Percentiles rank a stretch among this genome's conserved stretches.
phyloP scores from a whole-genome alignment of 257 asterid genomes.

The Fraxinus americana region DNA sequence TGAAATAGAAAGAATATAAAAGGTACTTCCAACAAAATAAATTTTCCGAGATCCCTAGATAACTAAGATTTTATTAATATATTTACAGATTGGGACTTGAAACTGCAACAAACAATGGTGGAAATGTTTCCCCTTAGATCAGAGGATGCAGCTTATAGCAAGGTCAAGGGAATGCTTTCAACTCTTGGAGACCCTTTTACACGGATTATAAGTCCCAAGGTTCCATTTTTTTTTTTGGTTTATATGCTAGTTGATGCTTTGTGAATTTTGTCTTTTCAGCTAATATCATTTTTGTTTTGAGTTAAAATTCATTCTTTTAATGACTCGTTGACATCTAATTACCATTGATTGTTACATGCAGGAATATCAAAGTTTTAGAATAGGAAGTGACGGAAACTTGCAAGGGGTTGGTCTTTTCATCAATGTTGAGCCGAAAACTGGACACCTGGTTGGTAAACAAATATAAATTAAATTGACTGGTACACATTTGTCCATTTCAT shows the following conservation, averaged over 20 bases:
- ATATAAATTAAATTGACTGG: slow-evolving; percentile 8
- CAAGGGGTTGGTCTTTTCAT: slow-evolving; percentile 95
- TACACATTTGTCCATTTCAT: no score
- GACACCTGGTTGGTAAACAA: slow-evolving; percentile 69
- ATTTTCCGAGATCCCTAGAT: not conserved
- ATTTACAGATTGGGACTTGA: slow-evolving; percentile 86
- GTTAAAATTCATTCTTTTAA: not conserved
- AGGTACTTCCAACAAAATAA: not conserved
- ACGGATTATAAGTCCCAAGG: slow-evolving; percentile 94
- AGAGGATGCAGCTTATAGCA: slow-evolving; percentile 92
- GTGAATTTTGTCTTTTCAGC: not conserved
- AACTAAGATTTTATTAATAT: not conserved
- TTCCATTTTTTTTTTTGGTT: slow-evolving; percentile 15
- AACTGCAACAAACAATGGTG: slow-evolving; percentile 92
- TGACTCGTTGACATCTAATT: not conserved
- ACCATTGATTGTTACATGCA: slow-evolving; percentile 32
- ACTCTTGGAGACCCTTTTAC: slow-evolving; percentile 98
- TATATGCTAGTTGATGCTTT: not conserved
- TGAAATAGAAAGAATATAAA: not conserved
- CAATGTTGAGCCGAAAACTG: slow-evolving; percentile 71
- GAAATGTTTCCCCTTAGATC: slow-evolving; percentile 85
- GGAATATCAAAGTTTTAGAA: slow-evolving; percentile 92
- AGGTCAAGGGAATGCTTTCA: slow-evolving; percentile 89
- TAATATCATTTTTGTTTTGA: not conserved
- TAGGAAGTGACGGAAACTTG: slow-evolving; percentile 91